Base-by-base conservation (phyloP, 1,139 yeast species). In the Blastobotrys apis region DNA sequence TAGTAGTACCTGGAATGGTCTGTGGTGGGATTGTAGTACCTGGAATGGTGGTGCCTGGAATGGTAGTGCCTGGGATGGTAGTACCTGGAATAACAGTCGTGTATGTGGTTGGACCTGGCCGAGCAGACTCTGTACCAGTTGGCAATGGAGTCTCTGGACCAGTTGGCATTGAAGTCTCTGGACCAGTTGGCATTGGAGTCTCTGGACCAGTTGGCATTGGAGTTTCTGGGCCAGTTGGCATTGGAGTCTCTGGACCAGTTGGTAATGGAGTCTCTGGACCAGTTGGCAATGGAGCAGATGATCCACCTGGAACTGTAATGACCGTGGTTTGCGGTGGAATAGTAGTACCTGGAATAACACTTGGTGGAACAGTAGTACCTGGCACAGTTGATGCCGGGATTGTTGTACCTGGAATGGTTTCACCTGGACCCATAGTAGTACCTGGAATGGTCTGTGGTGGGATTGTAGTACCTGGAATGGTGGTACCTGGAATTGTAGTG, bases 21-120 rank as follows among this genome's bases (percentile, higher is more conserved):
- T 16, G n/a, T 23, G 42, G 42, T 4, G 21, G n/a, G 3, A 32
- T 20, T 5, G 45, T 41, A 19, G 27, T 30, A 13, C 33, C 31
- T 8, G 42, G 32, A 33, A 29, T 22, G 26, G 21, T 26, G 3
- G 26, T 3, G 4, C 26, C 37, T 29, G 49, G 42, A 21, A 46
- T 38, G 2, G 54, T 48, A 5, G 48, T 46, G 2, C 52, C 50
- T 31, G 56, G 51, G 13, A 47, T 40, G 3, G 51, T 47, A 5
- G 47, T 39, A 6, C 51, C 55, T 31, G 56, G 51, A 16, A 45
- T 41, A 3, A 51, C 47, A 6, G 47, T 3, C 39, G 32, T 4
- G 9, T 13, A 22, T 8, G n/a, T 33, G 37, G 22, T 12, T 6
- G n/a, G n/a, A n/a, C n/a, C n/a, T n/a, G n/a, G n/a, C n/a, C n/a